Evolutionary conservation across 495 filamentous ascomycete species (phyloP), one percentile per base, ranked within the genome.

Genomic region (Hypoxylon lienhwacheense): DNA sequence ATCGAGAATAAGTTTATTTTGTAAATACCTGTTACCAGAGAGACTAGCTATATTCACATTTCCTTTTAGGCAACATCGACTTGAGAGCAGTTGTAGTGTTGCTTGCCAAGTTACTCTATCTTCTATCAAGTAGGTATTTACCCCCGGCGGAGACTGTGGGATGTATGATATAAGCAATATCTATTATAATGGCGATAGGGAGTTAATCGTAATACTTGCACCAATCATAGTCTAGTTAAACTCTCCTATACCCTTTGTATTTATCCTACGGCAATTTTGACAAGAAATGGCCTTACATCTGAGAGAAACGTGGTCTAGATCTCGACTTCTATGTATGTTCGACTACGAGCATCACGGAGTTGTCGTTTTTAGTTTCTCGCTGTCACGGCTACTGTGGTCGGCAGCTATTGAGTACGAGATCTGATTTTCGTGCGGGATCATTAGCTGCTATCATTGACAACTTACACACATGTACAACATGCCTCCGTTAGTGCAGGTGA

Each of bases 231-330:
- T 11, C 47, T 17, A 22, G 22, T 25, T 28, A 26, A n/a, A 29
- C 35, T 35, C 19, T 37, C 34, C 29, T 5, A 19, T 22, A n/a
- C n/a, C n/a, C n/a, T n/a, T n/a, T n/a, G n/a, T n/a, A n/a, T 42
- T 36, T 47, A 29, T 26, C 49, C 37, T 48, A 48, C 44, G 44
- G 49, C 24, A 53, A 42, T n/a, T 59, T 59, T 50, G 56, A 60
- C 42, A 45, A 45, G 37, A 60, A 60, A 60, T 60, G 54, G 50
- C 56, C 56, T 50, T 49, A 37, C 15, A 4, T 50, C 56, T 50
- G 56, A 60, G 33, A n/a, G 25, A 49, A 28, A 7, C 19, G 28
- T 22, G 17, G 19, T 26, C 25, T 39, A 44, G 41, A 54, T 54
- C 39, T 36, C 48, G 37, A 10, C 53, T 29, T 39, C 32, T 39